phyloP scores from a whole-genome alignment of 2,329 filamentous ascomycete species.

The Rugonectria rugulosa region DNA sequence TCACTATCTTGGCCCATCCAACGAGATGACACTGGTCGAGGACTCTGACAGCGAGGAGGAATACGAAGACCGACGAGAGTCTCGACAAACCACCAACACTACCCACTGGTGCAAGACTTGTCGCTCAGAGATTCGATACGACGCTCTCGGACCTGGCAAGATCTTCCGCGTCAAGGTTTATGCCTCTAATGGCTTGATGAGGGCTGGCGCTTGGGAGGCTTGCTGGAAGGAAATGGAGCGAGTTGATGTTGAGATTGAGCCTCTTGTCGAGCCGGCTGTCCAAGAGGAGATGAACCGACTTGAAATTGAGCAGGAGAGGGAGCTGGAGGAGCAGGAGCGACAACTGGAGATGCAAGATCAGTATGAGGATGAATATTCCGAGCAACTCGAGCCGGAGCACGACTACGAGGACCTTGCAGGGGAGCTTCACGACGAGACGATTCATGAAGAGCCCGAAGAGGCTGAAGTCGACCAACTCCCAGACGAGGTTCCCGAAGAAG shows the following conservation, averaged over 20 bases:
- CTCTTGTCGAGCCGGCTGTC: slow-evolving; percentile 68
- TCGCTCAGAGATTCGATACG: slow-evolving; percentile 61
- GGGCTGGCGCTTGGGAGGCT: slow-evolving; percentile 87
- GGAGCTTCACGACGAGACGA: slow-evolving; percentile 13
- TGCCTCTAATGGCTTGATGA: slow-evolving; percentile 94
- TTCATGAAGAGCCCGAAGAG: slow-evolving; percentile 5
- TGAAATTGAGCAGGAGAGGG: slow-evolving; percentile 54
- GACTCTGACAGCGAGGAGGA: slow-evolving; percentile 58
- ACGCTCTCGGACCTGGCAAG: slow-evolving; percentile 60
- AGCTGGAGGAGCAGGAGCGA: slow-evolving; percentile 37
- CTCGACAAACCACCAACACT: slow-evolving; percentile 38
- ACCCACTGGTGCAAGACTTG: slow-evolving; percentile 66
- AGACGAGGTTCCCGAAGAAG: not conserved
- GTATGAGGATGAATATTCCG: slow-evolving; percentile 29
- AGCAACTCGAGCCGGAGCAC: slow-evolving; percentile 6
- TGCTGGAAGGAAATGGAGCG: slow-evolving; percentile 99
- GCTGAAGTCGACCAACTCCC: not conserved
- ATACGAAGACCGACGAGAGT: slow-evolving; percentile 34
- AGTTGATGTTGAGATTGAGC: slow-evolving; percentile 92
- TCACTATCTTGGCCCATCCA: slow-evolving; percentile 73
- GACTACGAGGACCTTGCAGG: slow-evolving; percentile 10
- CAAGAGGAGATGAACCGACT: slow-evolving; percentile 68
- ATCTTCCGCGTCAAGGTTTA: slow-evolving; percentile 87
- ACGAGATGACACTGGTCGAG: slow-evolving; percentile 52
- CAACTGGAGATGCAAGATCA: slow-evolving; percentile 42